Evolutionary conservation across 2,329 filamentous ascomycete species (phyloP).

Genomic region (Epichloe bromicola): DNA sequence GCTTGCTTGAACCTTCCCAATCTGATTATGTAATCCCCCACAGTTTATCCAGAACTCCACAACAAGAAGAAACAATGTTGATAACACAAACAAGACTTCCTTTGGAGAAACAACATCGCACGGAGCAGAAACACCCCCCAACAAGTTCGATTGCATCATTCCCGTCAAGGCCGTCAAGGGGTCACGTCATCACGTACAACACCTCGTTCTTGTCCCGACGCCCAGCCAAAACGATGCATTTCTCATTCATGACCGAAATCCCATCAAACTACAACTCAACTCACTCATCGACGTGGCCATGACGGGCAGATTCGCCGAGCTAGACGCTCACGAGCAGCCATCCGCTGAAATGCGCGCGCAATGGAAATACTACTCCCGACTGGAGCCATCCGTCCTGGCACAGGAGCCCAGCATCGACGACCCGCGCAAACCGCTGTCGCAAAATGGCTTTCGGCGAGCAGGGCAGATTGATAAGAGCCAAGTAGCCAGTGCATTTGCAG

Average conservation of each 20-base stretch:
- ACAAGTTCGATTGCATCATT: too few relatives aligned
- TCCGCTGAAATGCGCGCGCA: conserved; percentile 53
- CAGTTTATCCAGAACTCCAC: not conserved
- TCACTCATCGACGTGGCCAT: conserved; percentile 8
- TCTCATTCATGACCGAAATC: too few relatives aligned
- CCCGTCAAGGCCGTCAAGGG: too few relatives aligned
- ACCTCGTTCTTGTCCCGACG: too few relatives aligned
- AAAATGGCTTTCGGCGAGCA: conserved; percentile 15
- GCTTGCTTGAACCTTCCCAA: not conserved
- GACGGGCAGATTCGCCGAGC: conserved; percentile 21
- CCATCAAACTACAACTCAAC: too few relatives aligned
- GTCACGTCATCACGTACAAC: too few relatives aligned
- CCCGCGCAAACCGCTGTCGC: conserved; percentile 22
- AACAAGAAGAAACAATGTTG: not conserved
- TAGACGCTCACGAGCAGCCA: conserved; percentile 69
- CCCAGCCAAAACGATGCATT: too few relatives aligned
- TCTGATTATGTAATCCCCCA: conserved; percentile 3
- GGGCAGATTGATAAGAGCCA: not conserved
- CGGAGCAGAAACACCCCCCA: too few relatives aligned
- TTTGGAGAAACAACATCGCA: too few relatives aligned
- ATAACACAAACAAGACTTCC: too few relatives aligned
- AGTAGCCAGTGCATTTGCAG: conserved; percentile 15
- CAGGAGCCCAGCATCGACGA: conserved; percentile 46
- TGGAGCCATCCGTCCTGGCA: conserved; percentile 38
- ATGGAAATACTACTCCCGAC: conserved; percentile 64